Evolutionary conservation across 768 basidiomycete species (phyloP), one percentile per base, ranked within the genome.

Genomic region (Tulasnella sp.): DNA sequence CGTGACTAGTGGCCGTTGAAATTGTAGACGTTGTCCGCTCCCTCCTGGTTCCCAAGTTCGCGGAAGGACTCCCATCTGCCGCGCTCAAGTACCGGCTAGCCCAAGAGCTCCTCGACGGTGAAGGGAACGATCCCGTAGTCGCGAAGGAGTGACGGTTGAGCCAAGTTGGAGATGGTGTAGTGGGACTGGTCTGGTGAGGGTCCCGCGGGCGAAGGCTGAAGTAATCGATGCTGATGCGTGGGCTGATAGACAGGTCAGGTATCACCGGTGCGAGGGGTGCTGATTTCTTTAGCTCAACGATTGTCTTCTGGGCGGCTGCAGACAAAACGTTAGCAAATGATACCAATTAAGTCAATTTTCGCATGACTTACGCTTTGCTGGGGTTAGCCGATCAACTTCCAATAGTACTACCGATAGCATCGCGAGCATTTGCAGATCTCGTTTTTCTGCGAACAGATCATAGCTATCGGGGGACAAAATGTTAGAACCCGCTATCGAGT

Each of bases 361-460:
- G 5, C 16, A 9, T 29, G 52, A 29, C 52, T 19, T 32, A 59
- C 52, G 52, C 22, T 59, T 22, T 17, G 36, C 36, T 40, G 73
- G 73, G 34, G 35, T 65, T 2, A 74, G 36, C 11, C 73, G 62
- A 64, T 74, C 74, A 40, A 76, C 84, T 76, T 89, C 88, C 2
- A 93, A 81, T 2, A 93, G 80, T n/a, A 92, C 79, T 64, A 86
- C 81, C 0, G 90, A 83, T 3, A 92, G 74, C 86, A 94, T 92
- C 0, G 90, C 91, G 17, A 94, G 82, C 88, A 92, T 88, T 76
- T 94, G 91, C 1, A 93, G 78, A 76, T 94, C 91, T 76, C 86
- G 91, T 39, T 81, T 82, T 7, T 74, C 76, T 16, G 81, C 78
- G 36, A 85, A 80, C 72, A 85, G 82, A 3, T 75, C 72, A 40